phyloP scores from a whole-genome alignment of 805 yeast genomes.

The Yamadazyma takamatsuzukensis region DNA sequence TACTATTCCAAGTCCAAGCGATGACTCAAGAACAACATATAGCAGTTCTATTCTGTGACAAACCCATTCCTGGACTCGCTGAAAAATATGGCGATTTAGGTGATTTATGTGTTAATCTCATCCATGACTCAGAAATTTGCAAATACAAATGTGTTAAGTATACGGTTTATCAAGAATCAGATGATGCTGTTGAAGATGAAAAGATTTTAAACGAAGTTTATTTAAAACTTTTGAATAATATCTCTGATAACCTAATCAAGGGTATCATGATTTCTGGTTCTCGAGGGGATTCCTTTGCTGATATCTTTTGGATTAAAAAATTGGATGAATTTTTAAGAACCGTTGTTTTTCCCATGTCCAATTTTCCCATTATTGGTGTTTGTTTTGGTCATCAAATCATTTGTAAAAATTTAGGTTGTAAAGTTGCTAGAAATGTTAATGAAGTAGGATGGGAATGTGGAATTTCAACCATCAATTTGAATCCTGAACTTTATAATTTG shows the following conservation, averaged over 20 bases:
- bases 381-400: constrained; percentile 89
- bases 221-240: constrained; percentile 18
- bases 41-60: constrained; percentile 40
- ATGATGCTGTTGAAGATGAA: constrained; percentile 12
- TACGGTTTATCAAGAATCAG: constrained; percentile 27
- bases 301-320: constrained; percentile 38
- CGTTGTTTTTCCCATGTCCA: constrained; percentile 10
- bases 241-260: constrained; percentile 23
- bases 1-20: not conserved
- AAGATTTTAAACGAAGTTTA: constrained; percentile 9
- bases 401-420: constrained; percentile 60
- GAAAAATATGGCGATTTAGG: constrained; percentile 51
- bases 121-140: constrained; percentile 16
- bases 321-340: constrained; percentile 33
- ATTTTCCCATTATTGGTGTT: constrained; percentile 56
- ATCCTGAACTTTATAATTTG: constrained; percentile 32
- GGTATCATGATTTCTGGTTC: constrained; percentile 56
- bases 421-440: constrained; percentile 47
- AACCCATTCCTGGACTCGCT: constrained; percentile 25
- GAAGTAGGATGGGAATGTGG: constrained; percentile 75
- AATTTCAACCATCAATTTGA: constrained; percentile 45
- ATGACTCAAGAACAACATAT: constrained; percentile 18
- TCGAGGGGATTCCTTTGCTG: constrained; percentile 42
- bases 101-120: constrained; percentile 37
- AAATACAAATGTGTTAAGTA: constrained; percentile 27